Evolutionary conservation across 768 basidiomycete species (phyloP).

Genomic region (Mycena vitilis): DNA sequence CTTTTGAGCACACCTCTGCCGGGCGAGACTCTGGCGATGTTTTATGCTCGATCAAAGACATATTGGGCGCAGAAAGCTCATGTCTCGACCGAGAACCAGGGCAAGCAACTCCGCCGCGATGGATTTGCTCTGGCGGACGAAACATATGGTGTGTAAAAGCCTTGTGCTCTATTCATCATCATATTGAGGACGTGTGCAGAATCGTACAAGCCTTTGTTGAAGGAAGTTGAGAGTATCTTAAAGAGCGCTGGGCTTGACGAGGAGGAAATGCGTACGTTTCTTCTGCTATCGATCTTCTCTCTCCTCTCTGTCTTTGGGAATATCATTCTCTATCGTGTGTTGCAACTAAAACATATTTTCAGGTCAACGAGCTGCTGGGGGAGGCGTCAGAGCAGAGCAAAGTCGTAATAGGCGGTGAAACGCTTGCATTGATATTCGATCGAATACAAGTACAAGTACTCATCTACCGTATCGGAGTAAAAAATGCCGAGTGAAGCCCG

Average conservation of each 20-base stretch:
- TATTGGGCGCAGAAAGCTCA: slow-evolving; percentile 85
- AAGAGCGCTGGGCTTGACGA: slow-evolving; percentile 88
- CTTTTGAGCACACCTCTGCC: slow-evolving; percentile 82
- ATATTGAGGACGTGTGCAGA: slow-evolving; percentile 50
- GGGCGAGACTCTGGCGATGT: slow-evolving; percentile 85
- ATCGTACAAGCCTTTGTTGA: slow-evolving; percentile 84
- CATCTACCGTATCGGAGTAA: no score
- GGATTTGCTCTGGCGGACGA: slow-evolving; percentile 83
- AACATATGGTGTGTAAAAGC: slow-evolving; percentile 66
- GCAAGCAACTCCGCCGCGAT: slow-evolving; percentile 82
- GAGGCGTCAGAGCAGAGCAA: slow-evolving; percentile 53
- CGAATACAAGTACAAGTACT: neutral
- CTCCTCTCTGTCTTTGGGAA: no score
- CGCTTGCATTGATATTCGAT: no score
- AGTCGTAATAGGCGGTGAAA: slow-evolving; percentile 62
- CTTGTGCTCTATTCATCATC: neutral
- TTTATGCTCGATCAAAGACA: slow-evolving; percentile 85
- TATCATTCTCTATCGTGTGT: no score
- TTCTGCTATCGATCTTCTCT: no score
- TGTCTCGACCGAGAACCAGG: slow-evolving; percentile 68
- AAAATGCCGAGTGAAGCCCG: no score
- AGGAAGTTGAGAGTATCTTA: slow-evolving; percentile 86
- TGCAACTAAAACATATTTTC: no score
- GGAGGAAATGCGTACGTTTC: slow-evolving; percentile 69
- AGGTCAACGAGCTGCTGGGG: slow-evolving; percentile 57